Base-by-base conservation (phyloP, 2,329 filamentous ascomycete genomes). In the Sporothrix variecibatus region DNA sequence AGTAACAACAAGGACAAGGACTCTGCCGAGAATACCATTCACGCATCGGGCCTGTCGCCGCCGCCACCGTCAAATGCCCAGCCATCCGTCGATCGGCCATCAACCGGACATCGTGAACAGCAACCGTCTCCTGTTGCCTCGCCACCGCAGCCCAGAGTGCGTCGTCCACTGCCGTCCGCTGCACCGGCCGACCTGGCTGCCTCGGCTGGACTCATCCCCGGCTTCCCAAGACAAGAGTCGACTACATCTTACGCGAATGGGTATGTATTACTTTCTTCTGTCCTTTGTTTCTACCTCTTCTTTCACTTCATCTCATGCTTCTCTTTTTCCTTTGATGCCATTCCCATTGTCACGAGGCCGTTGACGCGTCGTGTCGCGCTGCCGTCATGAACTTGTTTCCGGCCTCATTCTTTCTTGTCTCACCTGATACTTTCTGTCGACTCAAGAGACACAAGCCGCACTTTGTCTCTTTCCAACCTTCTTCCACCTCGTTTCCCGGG, bases 81-180 rank as follows among this genome's bases (percentile, higher is more conserved):
- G 26, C 20, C 64, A 31, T 68, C n/a, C 6, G 26, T 38, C 23
- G 53, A 58, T 17, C 20, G 26, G 31, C 51, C 51, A 15, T 26
- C 26, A 17, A 28, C 20, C 20, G 17, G 17, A 56, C 15, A 31
- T 34, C 31, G 49, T 34, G 67, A 53, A 8, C 68, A 58, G 31
- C 40, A 51, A 3, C 56, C 56, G 26, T 60, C 70, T 15, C 67
- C 67, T 5, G 46, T 56, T 6, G 40, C 58, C 23, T 72, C 70
- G 11, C 70, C 70, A 26, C 58, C 70, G 38, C 43, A 49, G 43
- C 40, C 70, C 4, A 64, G 40, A 28, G 28, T 46, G 34, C 70
- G 70, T 4, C 70, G 70, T 7, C 70, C 70, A 20, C n/a, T 72
- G 26, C 70, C 70, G 17, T 64, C 70, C 9, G 58, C 56, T 43